Evolutionary conservation across 768 basidiomycete species (phyloP).

Genomic region (Suillus discolor): DNA sequence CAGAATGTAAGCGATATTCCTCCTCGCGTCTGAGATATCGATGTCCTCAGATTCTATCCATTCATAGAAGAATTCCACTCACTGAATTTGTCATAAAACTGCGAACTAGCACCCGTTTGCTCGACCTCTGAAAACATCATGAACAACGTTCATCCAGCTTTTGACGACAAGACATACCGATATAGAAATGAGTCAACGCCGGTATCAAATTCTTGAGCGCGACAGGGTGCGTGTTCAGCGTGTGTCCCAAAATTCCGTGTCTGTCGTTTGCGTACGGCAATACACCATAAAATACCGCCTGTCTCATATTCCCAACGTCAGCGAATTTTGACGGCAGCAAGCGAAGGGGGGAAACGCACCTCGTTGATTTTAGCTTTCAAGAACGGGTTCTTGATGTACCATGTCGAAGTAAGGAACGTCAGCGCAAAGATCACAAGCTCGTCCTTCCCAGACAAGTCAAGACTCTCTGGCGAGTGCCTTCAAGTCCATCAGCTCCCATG

Average conservation of each 20-base stretch:
- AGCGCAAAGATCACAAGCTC: constrained; percentile 86
- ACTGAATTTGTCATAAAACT: constrained; percentile 99
- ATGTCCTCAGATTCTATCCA: constrained; percentile 13
- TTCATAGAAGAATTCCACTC: constrained; percentile 33
- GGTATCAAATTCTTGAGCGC: constrained; percentile 90
- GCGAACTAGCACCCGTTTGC: constrained; percentile 94
- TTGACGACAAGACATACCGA: constrained; percentile 54
- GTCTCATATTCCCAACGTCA: constrained; percentile 10
- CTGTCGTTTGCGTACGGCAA: constrained; percentile 66
- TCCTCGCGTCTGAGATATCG: constrained; percentile 55
- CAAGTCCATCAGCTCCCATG: constrained; percentile 4
- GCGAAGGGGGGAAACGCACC: constrained; percentile 41
- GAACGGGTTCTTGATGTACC: constrained; percentile 99
- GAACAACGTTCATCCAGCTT: background rate
- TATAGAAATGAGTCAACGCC: constrained; percentile 91
- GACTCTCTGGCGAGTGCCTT: constrained; percentile 73
- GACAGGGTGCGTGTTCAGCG: constrained; percentile 82
- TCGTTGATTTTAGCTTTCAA: constrained; percentile 96
- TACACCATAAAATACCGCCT: constrained; percentile 78
- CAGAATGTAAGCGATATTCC: constrained; percentile 86
- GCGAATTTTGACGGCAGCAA: background rate
- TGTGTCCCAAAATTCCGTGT: constrained; percentile 75
- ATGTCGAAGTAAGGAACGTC: constrained; percentile 91
- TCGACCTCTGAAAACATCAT: constrained; percentile 76
- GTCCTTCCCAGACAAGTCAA: constrained; percentile 82